Base-by-base conservation (phyloP, 2,329 filamentous ascomycete species). In the Aspergillus sp. region DNA sequence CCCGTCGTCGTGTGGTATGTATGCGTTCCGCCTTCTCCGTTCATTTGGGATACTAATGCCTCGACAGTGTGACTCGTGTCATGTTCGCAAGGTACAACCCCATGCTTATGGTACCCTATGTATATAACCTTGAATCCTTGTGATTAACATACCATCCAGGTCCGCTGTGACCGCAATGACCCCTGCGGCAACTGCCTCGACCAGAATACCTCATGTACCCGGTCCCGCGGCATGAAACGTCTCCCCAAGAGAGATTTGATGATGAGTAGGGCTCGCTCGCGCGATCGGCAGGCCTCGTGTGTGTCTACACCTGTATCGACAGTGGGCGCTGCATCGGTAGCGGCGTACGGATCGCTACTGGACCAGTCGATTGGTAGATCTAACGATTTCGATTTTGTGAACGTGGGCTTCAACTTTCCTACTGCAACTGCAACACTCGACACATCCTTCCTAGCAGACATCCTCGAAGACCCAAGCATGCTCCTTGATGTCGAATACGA, bases 131-230 rank as follows among this genome's bases (percentile, higher is more conserved):
- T n/a, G n/a, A n/a, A n/a, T n/a, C n/a, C n/a, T n/a, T n/a, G 25
- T 11, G 13, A 11, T 25, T 31, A 15, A 22, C 6, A 11, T 11
- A 23, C 15, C 22, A 53, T 9, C 6, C 49, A 70, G 68, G 67
- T 70, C 48, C 67, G 67, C 28, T 70, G 68, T 51, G 67, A 70
- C 56, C 60, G 67, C 22, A 57, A 63, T 19, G 60, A 66, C 19
- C 68, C 67, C 17, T 70, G 68, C 53, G 63, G 67, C 23, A 69
- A 70, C 56, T 70, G 68, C 45, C 61, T 60, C 34, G 68, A 70
- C 56, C 64, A 66, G 61, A 62, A 54, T 11, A 49, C 62, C 0
- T 15, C 55, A 7, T 70, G 68, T 48, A 60, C 53, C 57, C 66
- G 62, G 15, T 43, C 23, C 17, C 51, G 67, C 11, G 34, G 54